Conservation (phyloP, 2,329 filamentous ascomycete species). For the Colletotrichum higginsianum region DNA sequence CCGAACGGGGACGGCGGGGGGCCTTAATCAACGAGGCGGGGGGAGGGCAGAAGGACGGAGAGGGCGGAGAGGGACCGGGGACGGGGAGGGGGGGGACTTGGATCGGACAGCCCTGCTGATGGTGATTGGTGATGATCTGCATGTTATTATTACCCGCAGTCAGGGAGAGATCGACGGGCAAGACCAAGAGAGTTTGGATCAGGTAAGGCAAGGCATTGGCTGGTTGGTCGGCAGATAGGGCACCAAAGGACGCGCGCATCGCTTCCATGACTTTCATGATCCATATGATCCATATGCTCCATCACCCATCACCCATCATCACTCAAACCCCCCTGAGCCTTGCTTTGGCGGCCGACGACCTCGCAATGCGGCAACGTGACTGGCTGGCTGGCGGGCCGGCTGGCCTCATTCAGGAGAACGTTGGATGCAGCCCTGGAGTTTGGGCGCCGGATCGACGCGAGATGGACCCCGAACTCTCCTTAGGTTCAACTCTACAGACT, state of each 20-base stretch:
- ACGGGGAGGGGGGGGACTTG: not conserved
- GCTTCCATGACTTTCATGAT: not conserved
- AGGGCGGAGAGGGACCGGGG: not conserved
- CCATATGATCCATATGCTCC: no score
- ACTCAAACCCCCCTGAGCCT: not conserved
- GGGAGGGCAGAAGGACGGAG: not conserved
- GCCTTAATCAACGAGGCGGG: conserved; percentile 28
- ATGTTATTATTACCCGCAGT: not conserved
- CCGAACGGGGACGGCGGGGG: conserved; percentile 37
- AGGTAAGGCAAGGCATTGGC: conserved; percentile 6
- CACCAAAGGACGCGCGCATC: not conserved
- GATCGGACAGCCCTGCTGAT: not conserved
- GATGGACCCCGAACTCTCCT: conserved; percentile 9
- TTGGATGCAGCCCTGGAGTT: conserved; percentile 11
- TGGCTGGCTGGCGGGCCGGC: not conserved
- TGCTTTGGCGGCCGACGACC: conserved; percentile 3
- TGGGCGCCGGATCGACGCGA: conserved; percentile 4
- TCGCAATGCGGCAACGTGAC: not conserved
- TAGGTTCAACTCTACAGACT: conserved; percentile 3
- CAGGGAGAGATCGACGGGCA: not conserved
- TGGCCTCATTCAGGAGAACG: not conserved
- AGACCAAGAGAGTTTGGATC: conserved; percentile 15
- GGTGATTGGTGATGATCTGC: not conserved
- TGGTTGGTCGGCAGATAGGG: not conserved
- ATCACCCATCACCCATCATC: no score